A percentile compares a stretch with the other conserved stretches of the same genome.
Evolutionary conservation across 352 stramenopile genomes (phyloP).

Genomic region (Stramenopiles sp.): DNA sequence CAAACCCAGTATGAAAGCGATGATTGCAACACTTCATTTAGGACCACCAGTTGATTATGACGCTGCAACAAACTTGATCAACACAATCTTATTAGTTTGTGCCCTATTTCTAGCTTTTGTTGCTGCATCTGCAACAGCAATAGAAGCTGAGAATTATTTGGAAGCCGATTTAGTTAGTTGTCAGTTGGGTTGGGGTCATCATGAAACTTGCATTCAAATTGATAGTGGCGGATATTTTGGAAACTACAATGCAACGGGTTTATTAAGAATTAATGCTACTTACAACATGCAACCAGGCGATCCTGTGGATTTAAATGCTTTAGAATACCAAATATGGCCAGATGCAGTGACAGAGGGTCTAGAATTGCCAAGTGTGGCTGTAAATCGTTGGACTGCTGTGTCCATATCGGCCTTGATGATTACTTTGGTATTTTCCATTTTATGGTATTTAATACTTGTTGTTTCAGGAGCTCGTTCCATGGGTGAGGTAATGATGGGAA

Average conservation of each 20-base stretch:
- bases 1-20: neutral
- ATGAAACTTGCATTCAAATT: neutral
- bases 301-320: neutral
- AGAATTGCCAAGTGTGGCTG: neutral
- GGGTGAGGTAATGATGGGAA: neutral
- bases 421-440: neutral
- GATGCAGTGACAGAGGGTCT: neutral
- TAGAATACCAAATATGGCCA: too few relatives aligned
- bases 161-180: neutral
- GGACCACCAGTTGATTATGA: neutral
- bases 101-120: neutral
- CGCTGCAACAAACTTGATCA: neutral
- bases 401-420: neutral
- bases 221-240: neutral
- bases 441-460: neutral
- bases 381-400: neutral
- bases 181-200: neutral
- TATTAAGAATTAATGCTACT: neutral
- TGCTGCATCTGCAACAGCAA: neutral
- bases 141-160: neutral
- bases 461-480: neutral
- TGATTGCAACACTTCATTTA: neutral
- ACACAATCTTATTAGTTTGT: neutral
- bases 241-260: neutral
- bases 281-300: neutral